These are phyloP conservation scores for Apiospora rasikravindrae DNA, from an alignment of 2,329 filamentous ascomycete genomes.

Conservation along the genomic window DNA sequence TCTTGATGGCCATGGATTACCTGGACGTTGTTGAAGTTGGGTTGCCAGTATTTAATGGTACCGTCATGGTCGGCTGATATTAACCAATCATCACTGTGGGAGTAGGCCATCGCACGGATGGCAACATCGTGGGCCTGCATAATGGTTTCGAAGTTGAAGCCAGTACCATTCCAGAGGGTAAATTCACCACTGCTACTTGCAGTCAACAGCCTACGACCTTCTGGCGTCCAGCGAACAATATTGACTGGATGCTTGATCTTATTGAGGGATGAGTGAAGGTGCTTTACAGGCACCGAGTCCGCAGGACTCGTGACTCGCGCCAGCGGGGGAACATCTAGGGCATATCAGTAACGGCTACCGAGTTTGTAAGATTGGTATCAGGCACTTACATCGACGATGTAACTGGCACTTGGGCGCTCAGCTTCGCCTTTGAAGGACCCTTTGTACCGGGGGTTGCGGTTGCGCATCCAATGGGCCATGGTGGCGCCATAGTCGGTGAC, in stretches of 20 bases:
- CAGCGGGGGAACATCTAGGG: conserved; percentile 83
- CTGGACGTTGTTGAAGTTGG: conserved; percentile 98
- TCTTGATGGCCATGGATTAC: conserved; percentile 90
- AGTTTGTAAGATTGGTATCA: conserved; percentile 11
- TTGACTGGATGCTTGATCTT: conserved; percentile 98
- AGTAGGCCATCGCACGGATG: conserved; percentile 83
- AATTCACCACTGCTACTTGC: conserved; percentile 97
- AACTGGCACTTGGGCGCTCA: conserved; percentile 86
- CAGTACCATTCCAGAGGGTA: conserved; percentile 97
- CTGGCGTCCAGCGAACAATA: conserved; percentile 96
- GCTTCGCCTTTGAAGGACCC: conserved; percentile 73
- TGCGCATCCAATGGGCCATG: conserved; percentile 88
- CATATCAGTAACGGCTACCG: background rate
- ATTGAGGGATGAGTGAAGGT: conserved; percentile 96
- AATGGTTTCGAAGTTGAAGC: conserved; percentile 99
- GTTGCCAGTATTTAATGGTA: conserved; percentile 97
- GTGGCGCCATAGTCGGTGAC: conserved; percentile 94
- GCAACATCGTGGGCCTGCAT: conserved; percentile 96
- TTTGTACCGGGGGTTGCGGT: conserved; percentile 77
- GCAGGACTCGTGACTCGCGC: conserved; percentile 76
- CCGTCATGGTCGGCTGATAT: conserved; percentile 95
- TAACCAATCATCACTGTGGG: conserved; percentile 95
- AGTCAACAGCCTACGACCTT: conserved; percentile 88
- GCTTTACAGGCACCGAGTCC: conserved; percentile 90
- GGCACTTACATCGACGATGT: conserved; percentile 80